Evolutionary conservation across 495 filamentous ascomycete genomes (phyloP).

Genomic region (Podospora appendiculata): DNA sequence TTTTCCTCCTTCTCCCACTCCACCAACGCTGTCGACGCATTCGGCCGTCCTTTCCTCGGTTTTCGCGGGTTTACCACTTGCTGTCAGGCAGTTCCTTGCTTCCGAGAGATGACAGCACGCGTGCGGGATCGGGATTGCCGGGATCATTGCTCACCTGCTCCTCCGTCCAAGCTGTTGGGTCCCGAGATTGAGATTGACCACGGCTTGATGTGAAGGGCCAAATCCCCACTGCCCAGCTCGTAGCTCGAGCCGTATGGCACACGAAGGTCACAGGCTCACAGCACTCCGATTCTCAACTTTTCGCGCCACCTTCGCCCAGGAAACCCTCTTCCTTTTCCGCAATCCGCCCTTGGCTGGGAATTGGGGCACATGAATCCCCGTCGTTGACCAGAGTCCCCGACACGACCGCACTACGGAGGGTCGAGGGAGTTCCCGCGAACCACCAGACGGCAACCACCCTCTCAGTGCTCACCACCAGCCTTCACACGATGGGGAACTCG

Average conservation of each 20-base stretch:
- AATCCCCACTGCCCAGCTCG: too few species aligned
- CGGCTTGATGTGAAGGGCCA: too few species aligned
- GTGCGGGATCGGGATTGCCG: not conserved
- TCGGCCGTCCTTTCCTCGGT: not conserved
- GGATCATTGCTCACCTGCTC: not conserved
- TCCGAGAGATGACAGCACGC: not conserved
- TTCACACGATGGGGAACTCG: slow-evolving; percentile 34
- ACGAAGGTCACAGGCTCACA: not conserved
- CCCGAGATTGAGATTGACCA: too few species aligned
- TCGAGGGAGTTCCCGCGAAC: too few species aligned
- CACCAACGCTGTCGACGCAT: not conserved
- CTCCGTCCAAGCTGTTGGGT: not conserved
- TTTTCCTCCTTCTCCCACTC: not conserved
- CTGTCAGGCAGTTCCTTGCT: not conserved
- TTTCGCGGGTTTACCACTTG: not conserved
- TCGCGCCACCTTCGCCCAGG: not conserved
- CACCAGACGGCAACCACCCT: too few species aligned
- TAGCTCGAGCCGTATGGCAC: too few species aligned
- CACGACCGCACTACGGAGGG: too few species aligned
- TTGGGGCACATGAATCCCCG: too few species aligned
- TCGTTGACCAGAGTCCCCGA: too few species aligned
- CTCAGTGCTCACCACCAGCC: not conserved
- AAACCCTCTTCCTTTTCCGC: not conserved
- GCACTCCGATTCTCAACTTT: not conserved
- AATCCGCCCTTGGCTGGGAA: not conserved